Conservation (phyloP, 805 yeast genomes). For the Zygotorulaspora danielsina region DNA sequence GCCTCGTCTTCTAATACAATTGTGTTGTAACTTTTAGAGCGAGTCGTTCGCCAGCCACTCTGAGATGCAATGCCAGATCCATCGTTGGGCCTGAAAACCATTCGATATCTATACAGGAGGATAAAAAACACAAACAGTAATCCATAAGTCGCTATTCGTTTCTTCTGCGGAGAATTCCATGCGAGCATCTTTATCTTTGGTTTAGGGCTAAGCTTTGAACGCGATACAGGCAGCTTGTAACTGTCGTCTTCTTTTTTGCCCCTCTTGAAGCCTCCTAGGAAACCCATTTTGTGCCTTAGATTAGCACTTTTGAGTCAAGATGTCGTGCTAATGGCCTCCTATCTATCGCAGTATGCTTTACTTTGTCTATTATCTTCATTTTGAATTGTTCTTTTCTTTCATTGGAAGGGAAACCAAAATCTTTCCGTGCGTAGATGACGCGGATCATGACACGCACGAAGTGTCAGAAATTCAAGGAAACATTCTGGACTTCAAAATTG, state of each 20-base stretch:
- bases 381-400: background rate
- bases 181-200: slow-evolving; percentile 1
- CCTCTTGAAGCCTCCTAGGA: slow-evolving; percentile 9
- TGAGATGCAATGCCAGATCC: background rate
- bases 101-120: background rate
- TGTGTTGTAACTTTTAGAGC: slow-evolving; percentile 13
- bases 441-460: no score
- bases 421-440: background rate
- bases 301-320: background rate
- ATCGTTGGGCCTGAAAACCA: background rate
- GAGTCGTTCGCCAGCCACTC: background rate
- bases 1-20: slow-evolving; percentile 27
- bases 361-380: no score
- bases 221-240: slow-evolving; percentile 13
- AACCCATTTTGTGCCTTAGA: slow-evolving; percentile 5
- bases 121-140: slow-evolving; percentile 2
- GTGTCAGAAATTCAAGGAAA: no score
- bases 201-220: slow-evolving; percentile 16
- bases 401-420: background rate
- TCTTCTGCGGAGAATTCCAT: slow-evolving; percentile 4
- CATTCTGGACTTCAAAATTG: no score
- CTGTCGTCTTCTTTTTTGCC: slow-evolving; percentile 14
- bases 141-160: slow-evolving; percentile 8
- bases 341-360: no score
- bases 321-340: background rate